Base-by-base conservation (phyloP, 169 alveolate species). In the Plasmodium malariae region DNA sequence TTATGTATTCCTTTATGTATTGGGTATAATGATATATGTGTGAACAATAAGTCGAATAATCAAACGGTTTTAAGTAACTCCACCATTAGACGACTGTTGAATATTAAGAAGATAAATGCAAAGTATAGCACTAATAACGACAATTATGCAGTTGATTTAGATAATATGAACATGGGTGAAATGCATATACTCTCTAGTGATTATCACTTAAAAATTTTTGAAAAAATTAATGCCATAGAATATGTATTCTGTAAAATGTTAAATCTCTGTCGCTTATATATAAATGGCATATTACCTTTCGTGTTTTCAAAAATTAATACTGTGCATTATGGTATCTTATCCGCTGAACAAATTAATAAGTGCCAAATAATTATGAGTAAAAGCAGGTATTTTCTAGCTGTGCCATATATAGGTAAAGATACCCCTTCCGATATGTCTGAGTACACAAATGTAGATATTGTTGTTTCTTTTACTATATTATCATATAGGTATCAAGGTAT, bases 381-480 rank as follows among this genome's bases (percentile, higher is more conserved):
- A 6, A 90, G 97, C n/a, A 94, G 99, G 51, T 95, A 93, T 62
- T 92, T 95, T 91, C 90, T 97, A 60, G 97, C 99, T 0, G 97
- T 97, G 30, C 99, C 99, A 17, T 97, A 96, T 73, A 96, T 97
- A 36, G 99, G 99, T 6, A 97, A 96, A 72, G 99, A 97, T 91
- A 93, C 98, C 26, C 99, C 99, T 1, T 94, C 97, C 37, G 85
- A 67, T 17, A 96, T 96, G 87, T 96, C 98, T 17, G 99, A 97
- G 74, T 97, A 95, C 93, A 95, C 98, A 11, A 98, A 97, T 69
- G 98, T 98, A 0, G 99, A 97, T 87, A 96, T 97, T 7, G 96
- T 96, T 17, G 97, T 97, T 48, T 97, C 98, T 6, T 78, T 96
- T 71, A 95, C 98, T 24, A 94, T 97, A 65, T 78, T 97, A 71